Evolutionary conservation across 2,329 filamentous ascomycete genomes (phyloP).

Genomic region (Cladosporium cucumerinum): DNA sequence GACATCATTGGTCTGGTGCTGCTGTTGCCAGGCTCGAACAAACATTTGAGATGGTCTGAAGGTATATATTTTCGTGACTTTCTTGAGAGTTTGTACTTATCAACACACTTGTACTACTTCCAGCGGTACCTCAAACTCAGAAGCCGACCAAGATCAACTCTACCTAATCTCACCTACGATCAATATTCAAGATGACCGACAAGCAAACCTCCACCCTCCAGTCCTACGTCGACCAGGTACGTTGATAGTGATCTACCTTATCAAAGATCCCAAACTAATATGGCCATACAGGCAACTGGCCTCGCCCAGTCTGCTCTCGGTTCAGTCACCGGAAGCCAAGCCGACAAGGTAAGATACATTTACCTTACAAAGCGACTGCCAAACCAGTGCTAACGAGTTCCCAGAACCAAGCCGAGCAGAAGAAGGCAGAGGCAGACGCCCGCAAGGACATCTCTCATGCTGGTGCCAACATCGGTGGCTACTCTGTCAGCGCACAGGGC

Average conservation of each 20-base stretch:
- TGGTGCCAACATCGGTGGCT: constrained; percentile 68
- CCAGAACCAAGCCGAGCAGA: constrained; percentile 57
- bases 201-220: constrained; percentile 71
- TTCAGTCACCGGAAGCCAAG: constrained; percentile 66
- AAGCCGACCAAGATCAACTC: background rate
- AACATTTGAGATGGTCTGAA: background rate
- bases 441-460: constrained; percentile 74
- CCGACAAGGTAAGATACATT: constrained; percentile 55
- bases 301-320: constrained; percentile 70
- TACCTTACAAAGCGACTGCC: background rate
- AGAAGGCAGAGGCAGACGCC: constrained; percentile 61
- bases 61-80: background rate
- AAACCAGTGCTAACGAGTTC: background rate
- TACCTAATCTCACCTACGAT: background rate
- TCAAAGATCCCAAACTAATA: constrained; percentile 20
- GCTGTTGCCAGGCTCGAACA: background rate
- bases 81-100: background rate
- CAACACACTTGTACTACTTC: background rate
- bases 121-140: background rate
- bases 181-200: constrained; percentile 46
- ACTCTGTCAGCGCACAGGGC: constrained; percentile 66
- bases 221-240: constrained; percentile 58
- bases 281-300: constrained; percentile 61
- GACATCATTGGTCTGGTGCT: constrained; percentile 3
- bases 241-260: background rate